Base-by-base conservation (phyloP, 129 eudicot genomes). In the Saposhnikovia divaricata region DNA sequence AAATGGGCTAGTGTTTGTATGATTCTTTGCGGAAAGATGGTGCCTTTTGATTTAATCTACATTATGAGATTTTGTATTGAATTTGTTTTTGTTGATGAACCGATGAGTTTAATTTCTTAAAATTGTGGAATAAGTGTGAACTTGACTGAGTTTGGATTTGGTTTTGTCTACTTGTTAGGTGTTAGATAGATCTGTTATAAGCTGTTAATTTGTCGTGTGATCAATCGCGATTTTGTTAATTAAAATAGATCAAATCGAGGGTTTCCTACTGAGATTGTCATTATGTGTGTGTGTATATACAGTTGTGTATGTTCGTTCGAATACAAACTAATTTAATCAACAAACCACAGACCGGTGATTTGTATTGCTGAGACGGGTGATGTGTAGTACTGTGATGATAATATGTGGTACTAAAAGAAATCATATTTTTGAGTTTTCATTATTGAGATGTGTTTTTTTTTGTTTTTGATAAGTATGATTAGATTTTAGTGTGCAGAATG, bases 401-500 rank as follows among this genome's bases (percentile, higher is more conserved):
- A 55, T 55, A n/a, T 21, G 63, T 21, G 2, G 27, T 19, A 55
- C 63, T 6, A n/a, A 5, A 25, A 61, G 34, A n/a, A 43, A 28
- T 9, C 23, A 19, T 8, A 55, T 23, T 23, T 45, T 45, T 83
- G 23, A 31, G 75, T 57, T 59, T 46, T 65, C 42, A 11, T 80
- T 27, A 34, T 27, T 80, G n/a, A 65, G 65, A 59, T 7, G 11
- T 65, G 31, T 65, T 31, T 48, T 9, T 59, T 59, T 59, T 65
- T 31, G 38, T 9, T 59, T 59, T 59, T 59, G 13, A 8, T 81
- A 28, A 59, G 66, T n/a, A 40, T 78, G 48, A 28, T 31, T 74
- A 47, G 16, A 46, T 78, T n/a, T 61, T 45, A 63, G 23, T 61
- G 44, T 57, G 69, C 74, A 89, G 91, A 85, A 89, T 91, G 97